These are phyloP conservation scores for Tuber aestivum DNA, from an alignment of 495 filamentous ascomycete species.

Conservation along the genomic window DNA sequence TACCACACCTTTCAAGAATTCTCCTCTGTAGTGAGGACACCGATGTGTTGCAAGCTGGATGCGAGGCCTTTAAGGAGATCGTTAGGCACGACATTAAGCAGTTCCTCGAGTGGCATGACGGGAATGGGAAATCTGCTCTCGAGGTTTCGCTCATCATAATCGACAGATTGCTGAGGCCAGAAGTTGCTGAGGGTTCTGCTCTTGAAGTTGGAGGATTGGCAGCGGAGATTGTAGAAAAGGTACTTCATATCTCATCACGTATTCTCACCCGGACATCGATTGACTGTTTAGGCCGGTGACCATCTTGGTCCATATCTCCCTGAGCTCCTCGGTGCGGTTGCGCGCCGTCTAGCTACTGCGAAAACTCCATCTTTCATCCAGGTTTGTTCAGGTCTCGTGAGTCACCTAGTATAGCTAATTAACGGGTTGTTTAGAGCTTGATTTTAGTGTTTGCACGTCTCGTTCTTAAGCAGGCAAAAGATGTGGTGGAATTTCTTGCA, in stretches of 20 bases:
- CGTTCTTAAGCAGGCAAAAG: conserved; percentile 72
- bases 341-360: conserved; percentile 73
- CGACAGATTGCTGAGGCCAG: conserved; percentile 77
- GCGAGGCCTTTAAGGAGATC: conserved; percentile 78
- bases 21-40: conserved; percentile 73
- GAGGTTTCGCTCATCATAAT: conserved; percentile 87
- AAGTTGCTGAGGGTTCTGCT: conserved; percentile 83
- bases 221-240: conserved; percentile 90
- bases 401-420: not conserved
- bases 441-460: conserved; percentile 93
- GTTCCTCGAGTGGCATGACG: conserved; percentile 71
- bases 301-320: conserved; percentile 81
- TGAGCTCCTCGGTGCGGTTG: conserved; percentile 85
- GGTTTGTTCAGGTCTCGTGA: conserved; percentile 16
- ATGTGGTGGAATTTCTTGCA: conserved; percentile 85
- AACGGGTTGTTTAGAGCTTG: conserved; percentile 53
- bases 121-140: conserved; percentile 71
- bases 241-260: conserved; percentile 43
- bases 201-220: conserved; percentile 91
- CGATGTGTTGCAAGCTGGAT: conserved; percentile 80
- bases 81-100: conserved; percentile 81
- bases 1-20: conserved; percentile 80
- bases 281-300: conserved; percentile 49
- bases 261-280: not conserved
- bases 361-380: conserved; percentile 79